Evolutionary conservation across 495 filamentous ascomycete genomes (phyloP).

Genomic region (Neurospora sp.): DNA sequence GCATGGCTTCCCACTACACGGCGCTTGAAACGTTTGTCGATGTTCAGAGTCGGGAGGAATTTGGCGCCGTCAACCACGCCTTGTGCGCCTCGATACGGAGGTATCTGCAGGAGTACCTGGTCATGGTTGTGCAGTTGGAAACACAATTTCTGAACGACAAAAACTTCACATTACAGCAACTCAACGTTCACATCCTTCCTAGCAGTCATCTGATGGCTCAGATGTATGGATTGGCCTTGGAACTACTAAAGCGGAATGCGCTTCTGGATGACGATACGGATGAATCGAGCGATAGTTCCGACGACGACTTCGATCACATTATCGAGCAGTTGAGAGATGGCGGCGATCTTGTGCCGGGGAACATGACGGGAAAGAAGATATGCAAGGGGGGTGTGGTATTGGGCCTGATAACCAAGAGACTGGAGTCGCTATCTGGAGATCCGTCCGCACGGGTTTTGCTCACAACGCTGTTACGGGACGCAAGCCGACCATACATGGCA

Average conservation of each 20-base stretch:
- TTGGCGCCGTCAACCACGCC: slow-evolving; percentile 92
- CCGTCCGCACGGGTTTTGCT: slow-evolving; percentile 74
- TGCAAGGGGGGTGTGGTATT: slow-evolving; percentile 91
- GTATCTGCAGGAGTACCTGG: slow-evolving; percentile 82
- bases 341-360: slow-evolving; percentile 63
- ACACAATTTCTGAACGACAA: slow-evolving; percentile 79
- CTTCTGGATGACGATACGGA: slow-evolving; percentile 79
- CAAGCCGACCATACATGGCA: slow-evolving; percentile 87
- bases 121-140: slow-evolving; percentile 86
- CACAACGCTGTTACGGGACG: slow-evolving; percentile 71
- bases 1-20: slow-evolving; percentile 89
- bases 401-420: slow-evolving; percentile 68
- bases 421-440: slow-evolving; percentile 85
- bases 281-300: slow-evolving; percentile 70
- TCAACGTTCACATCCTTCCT: slow-evolving; percentile 83
- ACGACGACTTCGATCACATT: slow-evolving; percentile 56
- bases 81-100: slow-evolving; percentile 88
- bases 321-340: slow-evolving; percentile 87
- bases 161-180: slow-evolving; percentile 79
- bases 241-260: slow-evolving; percentile 77
- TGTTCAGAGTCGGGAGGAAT: slow-evolving; percentile 85
- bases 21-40: slow-evolving; percentile 90
- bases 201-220: slow-evolving; percentile 85
- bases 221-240: slow-evolving; percentile 74
- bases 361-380: slow-evolving; percentile 77